These are phyloP conservation scores for Skeletonema costatum DNA, from an alignment of 108 stramenopile species.

Conservation along the genomic window DNA sequence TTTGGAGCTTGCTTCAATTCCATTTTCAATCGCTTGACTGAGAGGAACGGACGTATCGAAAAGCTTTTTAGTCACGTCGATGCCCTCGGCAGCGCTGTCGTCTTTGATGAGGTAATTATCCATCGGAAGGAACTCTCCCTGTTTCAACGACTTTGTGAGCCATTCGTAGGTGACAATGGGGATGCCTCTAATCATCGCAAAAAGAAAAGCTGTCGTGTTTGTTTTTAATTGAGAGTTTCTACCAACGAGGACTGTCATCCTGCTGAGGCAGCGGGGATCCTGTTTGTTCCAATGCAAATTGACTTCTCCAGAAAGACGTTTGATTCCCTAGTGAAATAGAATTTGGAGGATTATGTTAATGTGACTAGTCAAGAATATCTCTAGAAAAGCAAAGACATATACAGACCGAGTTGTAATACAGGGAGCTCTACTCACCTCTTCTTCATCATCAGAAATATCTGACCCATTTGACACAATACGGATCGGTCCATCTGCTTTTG, in stretches of 20 bases:
- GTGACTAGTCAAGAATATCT: background rate
- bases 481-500: background rate
- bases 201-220: background rate
- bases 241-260: background rate
- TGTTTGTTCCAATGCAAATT: background rate
- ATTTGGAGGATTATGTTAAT: background rate
- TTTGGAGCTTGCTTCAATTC: background rate
- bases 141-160: background rate
- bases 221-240: background rate
- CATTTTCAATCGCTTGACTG: background rate
- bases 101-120: background rate
- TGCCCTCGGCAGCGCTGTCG: background rate
- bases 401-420: background rate
- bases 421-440: slow-evolving; percentile 9
- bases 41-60: background rate
- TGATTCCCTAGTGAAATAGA: background rate
- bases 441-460: slow-evolving; percentile 57
- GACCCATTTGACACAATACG: slow-evolving; percentile 46
- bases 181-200: background rate
- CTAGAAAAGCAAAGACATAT: background rate
- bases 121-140: background rate
- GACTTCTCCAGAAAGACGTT: background rate
- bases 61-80: background rate
- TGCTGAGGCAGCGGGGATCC: background rate
- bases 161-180: background rate